Base-by-base conservation (phyloP, 2,329 filamentous ascomycete species). In the Apiospora sp. region DNA sequence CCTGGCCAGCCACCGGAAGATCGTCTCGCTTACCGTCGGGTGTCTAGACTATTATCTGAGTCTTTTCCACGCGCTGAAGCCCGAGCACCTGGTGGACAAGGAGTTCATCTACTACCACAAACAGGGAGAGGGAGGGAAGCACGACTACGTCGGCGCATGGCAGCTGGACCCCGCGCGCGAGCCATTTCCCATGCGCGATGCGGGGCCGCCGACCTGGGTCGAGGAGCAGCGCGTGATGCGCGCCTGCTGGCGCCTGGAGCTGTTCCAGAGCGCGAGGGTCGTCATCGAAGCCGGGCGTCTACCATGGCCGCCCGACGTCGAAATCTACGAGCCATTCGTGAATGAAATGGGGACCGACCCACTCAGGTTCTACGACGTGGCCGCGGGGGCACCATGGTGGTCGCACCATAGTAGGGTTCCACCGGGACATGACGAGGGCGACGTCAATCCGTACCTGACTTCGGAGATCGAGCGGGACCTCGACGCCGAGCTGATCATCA, bases 211-310 rank as follows among this genome's bases (percentile, higher is more conserved):
- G 19, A 64, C 49, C 37, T 71, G 69, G 69, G 69, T 46, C 30
- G 69, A 71, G 51, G 69, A 61, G 54, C 69, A 67, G 43, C 49
- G 61, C 37, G 69, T 67, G 22, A 16, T 67, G 22, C 69, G 69
- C n/a, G 69, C 69, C 24, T 67, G 48, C 27, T 71, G 69, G 69
- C 49, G 69, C 16, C 54, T 71, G 22, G 49, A 71, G 69, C 37
- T 71, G 34, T 67, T 71, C 69, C 7, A n/a, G 46, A 48, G 4
- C 46, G 46, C 22, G 16, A 19, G 46, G 19, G 22, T n/a, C 46
- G 46, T 2, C 19, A 48, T 48, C 46, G 46, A 48, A 8, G 16
- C 46, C 19, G 46, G 46, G 6, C 16, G 46, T 22, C 19, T 48
- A n/a, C 8, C 19, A 4, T 48, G 46, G 46, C 13, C 46, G 16